Percentiles rank a stretch among this genome's conserved stretches.
phyloP scores from a whole-genome alignment of 257 asterid genomes.

The Solanum lignicaule region DNA sequence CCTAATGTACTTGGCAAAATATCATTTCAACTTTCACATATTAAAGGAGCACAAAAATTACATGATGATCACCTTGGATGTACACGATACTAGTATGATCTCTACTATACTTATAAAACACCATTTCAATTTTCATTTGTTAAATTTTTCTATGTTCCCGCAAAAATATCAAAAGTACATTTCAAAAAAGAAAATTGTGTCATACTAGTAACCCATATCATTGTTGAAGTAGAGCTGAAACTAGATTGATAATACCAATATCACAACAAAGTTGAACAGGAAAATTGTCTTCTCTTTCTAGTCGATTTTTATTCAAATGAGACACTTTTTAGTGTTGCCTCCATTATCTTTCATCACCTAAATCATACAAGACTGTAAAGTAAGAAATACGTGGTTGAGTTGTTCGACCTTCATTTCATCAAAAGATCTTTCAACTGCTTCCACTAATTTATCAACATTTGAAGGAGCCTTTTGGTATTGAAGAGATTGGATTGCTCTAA shows the following conservation, averaged over 20 bases:
- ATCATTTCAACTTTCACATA: neutral
- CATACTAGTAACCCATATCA: neutral
- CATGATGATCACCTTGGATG: neutral
- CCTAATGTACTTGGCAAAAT: neutral
- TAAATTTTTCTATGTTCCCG: no score
- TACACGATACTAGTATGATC: neutral
- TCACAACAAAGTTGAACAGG: neutral
- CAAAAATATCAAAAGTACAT: no score
- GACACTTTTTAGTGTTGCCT: neutral
- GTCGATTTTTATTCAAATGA: neutral
- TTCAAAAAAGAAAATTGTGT: no score
- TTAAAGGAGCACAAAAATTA: no score
- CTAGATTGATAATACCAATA: neutral
- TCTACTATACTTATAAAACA: no score
- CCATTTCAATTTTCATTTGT: no score
- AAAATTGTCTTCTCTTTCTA: neutral
- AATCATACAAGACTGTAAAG: neutral
- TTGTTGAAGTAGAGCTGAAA: neutral
- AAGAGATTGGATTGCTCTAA: no score
- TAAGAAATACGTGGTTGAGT: neutral
- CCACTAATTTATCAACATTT: neutral
- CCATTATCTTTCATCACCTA: neutral
- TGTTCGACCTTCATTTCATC: neutral
- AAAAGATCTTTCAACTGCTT: neutral
- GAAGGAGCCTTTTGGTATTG: neutral